A percentile compares a stretch with the other conserved stretches of the same genome.
These are phyloP conservation scores for Neocatenulostroma microsporum DNA, from an alignment of 2,329 filamentous ascomycete genomes.

Conservation along the genomic window DNA sequence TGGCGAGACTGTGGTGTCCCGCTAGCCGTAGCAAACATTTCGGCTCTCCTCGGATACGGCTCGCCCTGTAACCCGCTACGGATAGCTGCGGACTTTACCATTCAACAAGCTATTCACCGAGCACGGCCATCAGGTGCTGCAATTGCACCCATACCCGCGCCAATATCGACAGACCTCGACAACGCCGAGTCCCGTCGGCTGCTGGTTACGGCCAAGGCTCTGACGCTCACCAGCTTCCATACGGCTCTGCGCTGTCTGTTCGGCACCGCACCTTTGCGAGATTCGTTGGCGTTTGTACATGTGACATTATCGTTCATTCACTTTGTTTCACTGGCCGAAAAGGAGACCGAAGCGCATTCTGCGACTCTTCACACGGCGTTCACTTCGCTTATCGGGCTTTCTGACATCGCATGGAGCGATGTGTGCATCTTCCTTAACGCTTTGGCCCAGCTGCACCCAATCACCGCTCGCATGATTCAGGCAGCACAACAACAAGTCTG, in stretches of 20 bases:
- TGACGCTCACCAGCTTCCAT: not conserved
- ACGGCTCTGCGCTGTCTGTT: not conserved
- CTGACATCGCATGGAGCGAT: constrained; percentile 39
- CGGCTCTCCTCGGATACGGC: constrained; percentile 48
- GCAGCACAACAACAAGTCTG: constrained; percentile 29
- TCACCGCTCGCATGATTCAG: constrained; percentile 31
- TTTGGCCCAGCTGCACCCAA: constrained; percentile 26
- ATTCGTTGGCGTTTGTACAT: constrained; percentile 55
- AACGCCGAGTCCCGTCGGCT: not conserved
- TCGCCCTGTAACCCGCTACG: constrained; percentile 40
- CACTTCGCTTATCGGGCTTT: not conserved
- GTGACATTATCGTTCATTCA: constrained; percentile 45
- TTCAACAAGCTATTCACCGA: not conserved
- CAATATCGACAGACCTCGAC: not conserved
- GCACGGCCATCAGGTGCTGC: not conserved
- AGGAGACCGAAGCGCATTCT: not conserved
- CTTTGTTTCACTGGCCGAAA: constrained; percentile 1
- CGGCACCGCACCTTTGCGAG: constrained; percentile 31
- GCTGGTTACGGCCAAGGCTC: not conserved
- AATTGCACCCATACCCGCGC: not conserved
- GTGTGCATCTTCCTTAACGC: constrained; percentile 47
- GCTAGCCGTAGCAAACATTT: constrained; percentile 51
- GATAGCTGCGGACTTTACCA: not conserved
- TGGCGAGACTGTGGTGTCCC: constrained; percentile 42
- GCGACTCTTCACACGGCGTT: not conserved